These are phyloP conservation scores for Lepidium campestre DNA, from an alignment of 441 rosid genomes.

Conservation along the genomic window DNA sequence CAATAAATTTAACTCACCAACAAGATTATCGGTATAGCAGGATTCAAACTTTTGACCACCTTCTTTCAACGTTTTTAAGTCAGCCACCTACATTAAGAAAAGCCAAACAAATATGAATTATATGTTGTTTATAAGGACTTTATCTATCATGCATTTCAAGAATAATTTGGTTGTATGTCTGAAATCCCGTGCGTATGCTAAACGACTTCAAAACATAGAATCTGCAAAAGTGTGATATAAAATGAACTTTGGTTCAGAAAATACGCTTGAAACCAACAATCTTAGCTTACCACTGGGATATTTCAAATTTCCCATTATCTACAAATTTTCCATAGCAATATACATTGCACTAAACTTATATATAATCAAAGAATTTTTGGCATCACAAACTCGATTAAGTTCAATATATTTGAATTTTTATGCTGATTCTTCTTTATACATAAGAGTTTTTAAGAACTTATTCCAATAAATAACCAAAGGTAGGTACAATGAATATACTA, in stretches of 20 bases:
- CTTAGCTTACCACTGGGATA: neutral
- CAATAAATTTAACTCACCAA: slow-evolving; percentile 49
- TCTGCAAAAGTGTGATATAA: neutral
- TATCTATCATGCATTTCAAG: neutral
- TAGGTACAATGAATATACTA: neutral
- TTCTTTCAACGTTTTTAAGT: slow-evolving; percentile 66
- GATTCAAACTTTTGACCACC: slow-evolving; percentile 88
- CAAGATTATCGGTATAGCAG: slow-evolving; percentile 72
- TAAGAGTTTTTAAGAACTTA: neutral
- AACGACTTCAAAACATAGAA: too few relatives aligned
- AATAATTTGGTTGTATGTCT: too few relatives aligned
- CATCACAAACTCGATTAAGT: neutral
- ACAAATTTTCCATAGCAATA: neutral
- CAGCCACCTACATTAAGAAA: slow-evolving; percentile 59
- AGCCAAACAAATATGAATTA: slow-evolving; percentile 1
- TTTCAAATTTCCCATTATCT: neutral
- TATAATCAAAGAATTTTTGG: neutral
- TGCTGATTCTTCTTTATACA: neutral
- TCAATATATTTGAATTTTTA: neutral
- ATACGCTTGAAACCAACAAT: neutral
- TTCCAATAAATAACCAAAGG: neutral
- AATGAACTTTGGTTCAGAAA: neutral
- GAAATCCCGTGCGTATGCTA: neutral
- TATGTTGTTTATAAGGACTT: neutral
- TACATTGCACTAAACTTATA: neutral